Evolutionary conservation across 192 early-diverging fungal genomes (phyloP), one percentile per base, ranked within the genome.

Genomic region (Entomortierella chlamydospora): DNA sequence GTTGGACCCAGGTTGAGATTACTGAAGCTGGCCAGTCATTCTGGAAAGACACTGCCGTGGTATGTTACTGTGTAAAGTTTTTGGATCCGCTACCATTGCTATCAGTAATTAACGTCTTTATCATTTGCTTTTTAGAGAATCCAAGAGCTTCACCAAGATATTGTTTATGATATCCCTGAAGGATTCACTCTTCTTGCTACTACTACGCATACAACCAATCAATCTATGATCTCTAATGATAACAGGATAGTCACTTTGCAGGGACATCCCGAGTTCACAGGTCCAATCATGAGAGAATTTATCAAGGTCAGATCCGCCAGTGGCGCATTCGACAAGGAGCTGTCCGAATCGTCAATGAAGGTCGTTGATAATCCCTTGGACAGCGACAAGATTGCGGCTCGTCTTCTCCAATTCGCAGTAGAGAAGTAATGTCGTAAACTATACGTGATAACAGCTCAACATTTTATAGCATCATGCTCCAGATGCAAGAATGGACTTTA

Each of bases 231-330:
- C 6, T 87, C 85, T 1, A 74, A 87, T 33, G 87, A 88, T 18
- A 47, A 81, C 41, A 84, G 84, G 39, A 85, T 87, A 37, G 72
- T 93, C 18, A 87, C 91, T 0, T 41, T 93, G 17, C 93, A 94
- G 64, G 91, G 88, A 10, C 93, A 94, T 53, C 93, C 93, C 0
- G 93, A 94, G 70, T 92, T 88, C 42, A 83, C 82, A 15, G 49
- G 77, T 1, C 83, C 83, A 2, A 70, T 81, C 22, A 79, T 88
- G 45, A 58, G 49, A 34, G 81, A 68, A 10, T 73, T 89, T 39
- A 61, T 86, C 26, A 65, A 68, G 10, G 22, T 59, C 20, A 78
- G 88, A 5, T 37, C 52, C 0, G 83, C 80, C 0, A 57, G 39
- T 13, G 85, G 81, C 6, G 68, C 85, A 0, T 64, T 86, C 20